Conservation (phyloP, 768 basidiomycete species). For the Mycena rebaudengoi region DNA sequence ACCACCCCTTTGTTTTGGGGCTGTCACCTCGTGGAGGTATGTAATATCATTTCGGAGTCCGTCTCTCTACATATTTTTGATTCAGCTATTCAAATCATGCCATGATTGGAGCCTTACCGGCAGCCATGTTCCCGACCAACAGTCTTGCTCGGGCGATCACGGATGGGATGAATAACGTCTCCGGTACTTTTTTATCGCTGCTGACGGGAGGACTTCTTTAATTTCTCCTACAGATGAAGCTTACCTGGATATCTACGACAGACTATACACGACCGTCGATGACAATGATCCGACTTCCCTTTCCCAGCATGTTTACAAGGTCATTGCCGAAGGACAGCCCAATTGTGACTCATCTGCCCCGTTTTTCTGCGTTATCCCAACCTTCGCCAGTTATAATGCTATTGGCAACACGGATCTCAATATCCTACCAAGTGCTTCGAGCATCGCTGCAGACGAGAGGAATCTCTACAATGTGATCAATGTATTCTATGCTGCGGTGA, state of each 20-base stretch:
- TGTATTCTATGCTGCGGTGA: slow-evolving; percentile 13
- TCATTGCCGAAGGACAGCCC: slow-evolving; percentile 1
- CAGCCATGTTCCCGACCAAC: not conserved
- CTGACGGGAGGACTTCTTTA: not conserved
- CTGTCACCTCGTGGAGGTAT: slow-evolving; percentile 3
- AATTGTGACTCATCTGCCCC: slow-evolving; percentile 1
- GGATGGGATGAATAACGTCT: slow-evolving; percentile 1
- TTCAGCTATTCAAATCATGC: slow-evolving; percentile 7
- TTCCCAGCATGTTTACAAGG: slow-evolving; percentile 7
- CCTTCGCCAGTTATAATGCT: slow-evolving; percentile 10
- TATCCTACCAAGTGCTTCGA: not conserved
- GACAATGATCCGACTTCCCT: not conserved
- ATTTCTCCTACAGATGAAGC: slow-evolving; percentile 1
- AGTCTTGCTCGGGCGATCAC: slow-evolving; percentile 6
- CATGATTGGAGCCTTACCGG: slow-evolving; percentile 1
- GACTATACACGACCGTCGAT: slow-evolving; percentile 2
- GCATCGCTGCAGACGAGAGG: not conserved
- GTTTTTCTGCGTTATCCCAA: not conserved
- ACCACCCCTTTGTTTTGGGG: slow-evolving; percentile 1
- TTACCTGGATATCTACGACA: slow-evolving; percentile 1
- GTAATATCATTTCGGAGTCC: not conserved
- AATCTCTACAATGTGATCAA: slow-evolving; percentile 13
- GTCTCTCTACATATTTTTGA: not conserved
- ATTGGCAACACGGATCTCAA: slow-evolving; percentile 19
- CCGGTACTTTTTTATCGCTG: not conserved